Evolutionary conservation across 2,329 filamentous ascomycete genomes (phyloP).

Genomic region (Nannizziopsis barbatae): DNA sequence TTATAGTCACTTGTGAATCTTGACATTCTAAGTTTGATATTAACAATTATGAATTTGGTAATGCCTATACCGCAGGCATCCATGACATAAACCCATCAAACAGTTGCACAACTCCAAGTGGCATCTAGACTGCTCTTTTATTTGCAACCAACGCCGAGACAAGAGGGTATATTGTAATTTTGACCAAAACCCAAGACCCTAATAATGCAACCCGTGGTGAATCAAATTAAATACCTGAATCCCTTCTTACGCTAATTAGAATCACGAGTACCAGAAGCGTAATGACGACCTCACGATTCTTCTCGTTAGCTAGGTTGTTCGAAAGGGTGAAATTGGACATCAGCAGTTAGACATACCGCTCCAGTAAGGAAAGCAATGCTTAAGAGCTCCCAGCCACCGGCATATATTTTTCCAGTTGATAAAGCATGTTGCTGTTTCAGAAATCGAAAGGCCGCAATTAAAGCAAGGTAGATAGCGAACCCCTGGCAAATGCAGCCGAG

Average conservation of each 20-base stretch:
- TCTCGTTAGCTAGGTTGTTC: not conserved
- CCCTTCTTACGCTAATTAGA: conserved; percentile 9
- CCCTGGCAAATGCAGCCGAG: conserved; percentile 42
- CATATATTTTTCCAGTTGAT: conserved; percentile 29
- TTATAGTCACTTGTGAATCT: too few relatives aligned
- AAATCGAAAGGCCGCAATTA: conserved; percentile 43
- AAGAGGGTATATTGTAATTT: not conserved
- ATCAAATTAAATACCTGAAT: not conserved
- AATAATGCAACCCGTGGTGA: not conserved
- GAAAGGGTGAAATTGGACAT: not conserved
- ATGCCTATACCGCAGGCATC: too few relatives aligned
- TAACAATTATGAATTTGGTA: too few relatives aligned
- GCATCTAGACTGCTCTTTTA: too few relatives aligned
- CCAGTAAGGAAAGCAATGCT: conserved; percentile 6
- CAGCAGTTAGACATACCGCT: conserved; percentile 9
- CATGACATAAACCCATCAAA: too few relatives aligned
- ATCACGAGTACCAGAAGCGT: conserved; percentile 14
- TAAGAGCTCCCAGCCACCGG: conserved; percentile 34
- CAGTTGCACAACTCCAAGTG: too few relatives aligned
- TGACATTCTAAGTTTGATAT: too few relatives aligned
- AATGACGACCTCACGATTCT: conserved; percentile 7
- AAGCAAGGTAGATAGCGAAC: conserved; percentile 36
- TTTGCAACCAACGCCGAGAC: not conserved
- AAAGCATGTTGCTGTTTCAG: conserved; percentile 48
- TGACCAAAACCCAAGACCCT: not conserved